Base-by-base conservation (phyloP, 805 yeast species). In the Candida lessepsii region DNA sequence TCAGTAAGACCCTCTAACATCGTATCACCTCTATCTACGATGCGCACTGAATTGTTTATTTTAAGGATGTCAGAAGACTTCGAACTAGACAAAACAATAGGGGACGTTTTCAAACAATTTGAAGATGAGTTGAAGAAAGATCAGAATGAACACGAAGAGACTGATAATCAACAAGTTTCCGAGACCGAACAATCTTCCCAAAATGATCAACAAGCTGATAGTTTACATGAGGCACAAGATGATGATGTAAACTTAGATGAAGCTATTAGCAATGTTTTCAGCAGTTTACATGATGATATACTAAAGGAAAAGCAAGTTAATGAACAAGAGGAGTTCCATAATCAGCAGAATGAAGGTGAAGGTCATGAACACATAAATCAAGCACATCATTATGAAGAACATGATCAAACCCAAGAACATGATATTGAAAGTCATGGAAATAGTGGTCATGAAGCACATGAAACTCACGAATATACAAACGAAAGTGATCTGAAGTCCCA, bases 91-190 rank as follows among this genome's bases (percentile, higher is more conserved):
- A 57, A 55, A 31, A 69, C 70, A 25, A 64, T 67, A 29, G 71
- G 68, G 13, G 62, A 63, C 44, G 72, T 65, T 1, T 63, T 68
- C 45, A 56, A 54, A 47, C 67, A 51, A 47, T 64, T 58, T 46
- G 60, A 49, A 40, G 48, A 46, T 35, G 43, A 28, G 32, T 15
- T 31, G 14, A 9, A 25, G 20, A 26, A 39, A 29, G 30, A 15
- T 20, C 14, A 38, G 5, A 13, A 30, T 19, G 33, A 37, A n/a
- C 13, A 26, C 9, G 39, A 25, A 18, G 32, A 27, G n/a, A n/a
- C n/a, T n/a, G n/a, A n/a, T n/a, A n/a, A n/a, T n/a, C n/a, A n/a
- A n/a, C n/a, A n/a, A n/a, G n/a, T n/a, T n/a, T n/a, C n/a, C n/a
- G n/a, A n/a, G n/a, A n/a, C n/a, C n/a, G n/a, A n/a, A n/a, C n/a